phyloP scores from a whole-genome alignment of 2,329 filamentous ascomycete genomes.

The Trichoderma guizhouense region DNA sequence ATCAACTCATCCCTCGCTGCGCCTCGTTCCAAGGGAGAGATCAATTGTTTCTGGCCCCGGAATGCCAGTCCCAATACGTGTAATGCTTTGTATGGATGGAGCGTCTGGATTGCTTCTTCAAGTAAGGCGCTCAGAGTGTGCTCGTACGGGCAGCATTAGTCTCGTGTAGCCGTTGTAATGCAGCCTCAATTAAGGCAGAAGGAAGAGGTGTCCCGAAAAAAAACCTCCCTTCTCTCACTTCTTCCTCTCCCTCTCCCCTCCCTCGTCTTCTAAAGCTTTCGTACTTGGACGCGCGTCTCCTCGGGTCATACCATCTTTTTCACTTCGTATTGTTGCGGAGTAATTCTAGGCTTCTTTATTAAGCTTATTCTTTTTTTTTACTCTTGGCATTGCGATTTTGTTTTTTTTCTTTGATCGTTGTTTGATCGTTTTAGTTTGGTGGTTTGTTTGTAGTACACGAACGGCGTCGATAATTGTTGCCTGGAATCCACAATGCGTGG shows the following conservation, averaged over 20 bases:
- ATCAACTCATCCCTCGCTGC: neutral
- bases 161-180: neutral
- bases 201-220: neutral
- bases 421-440: neutral
- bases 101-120: neutral
- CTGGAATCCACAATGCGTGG: slow-evolving; percentile 17
- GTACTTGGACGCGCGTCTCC: slow-evolving; percentile 11
- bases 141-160: neutral
- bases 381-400: neutral
- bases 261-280: neutral
- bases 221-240: neutral
- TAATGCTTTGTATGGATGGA: neutral
- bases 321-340: neutral
- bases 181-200: neutral
- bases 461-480: neutral
- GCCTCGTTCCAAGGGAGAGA: neutral
- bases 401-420: neutral
- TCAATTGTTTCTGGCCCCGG: neutral
- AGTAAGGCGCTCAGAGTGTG: neutral
- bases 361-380: slow-evolving; percentile 8
- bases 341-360: slow-evolving; percentile 13
- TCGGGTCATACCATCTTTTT: neutral
- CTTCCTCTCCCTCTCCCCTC: neutral
- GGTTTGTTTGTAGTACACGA: neutral
- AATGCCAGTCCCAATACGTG: neutral